These are phyloP conservation scores for Jacaranda copaia DNA, from an alignment of 257 asterid species.

Conservation along the genomic window DNA sequence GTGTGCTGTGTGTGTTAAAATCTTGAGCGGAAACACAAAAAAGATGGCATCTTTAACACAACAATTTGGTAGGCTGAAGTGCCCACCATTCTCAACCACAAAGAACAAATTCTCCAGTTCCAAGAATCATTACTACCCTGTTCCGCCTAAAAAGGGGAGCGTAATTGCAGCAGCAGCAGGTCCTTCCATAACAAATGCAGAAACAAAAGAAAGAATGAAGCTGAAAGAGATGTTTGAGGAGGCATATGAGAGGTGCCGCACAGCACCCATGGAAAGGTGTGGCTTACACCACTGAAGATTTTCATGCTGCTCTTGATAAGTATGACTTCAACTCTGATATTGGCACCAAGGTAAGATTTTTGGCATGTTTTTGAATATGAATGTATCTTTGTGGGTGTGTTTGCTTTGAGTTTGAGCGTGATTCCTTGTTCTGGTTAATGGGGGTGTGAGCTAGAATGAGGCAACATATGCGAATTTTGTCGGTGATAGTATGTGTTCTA, in stretches of 20 bases:
- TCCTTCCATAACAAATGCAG: conserved; percentile 54
- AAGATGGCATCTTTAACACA: conserved; percentile 79
- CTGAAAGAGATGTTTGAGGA: conserved; percentile 92
- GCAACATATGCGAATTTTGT: background rate
- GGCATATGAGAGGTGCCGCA: conserved; percentile 87
- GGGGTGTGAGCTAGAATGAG: background rate
- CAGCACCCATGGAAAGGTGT: conserved; percentile 85
- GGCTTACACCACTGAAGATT: conserved; percentile 78
- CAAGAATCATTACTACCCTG: conserved; percentile 15
- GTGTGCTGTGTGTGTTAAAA: background rate
- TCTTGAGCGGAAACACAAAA: background rate
- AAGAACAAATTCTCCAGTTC: conserved; percentile 35
- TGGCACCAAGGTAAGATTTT: conserved; percentile 70
- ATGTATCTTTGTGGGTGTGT: background rate
- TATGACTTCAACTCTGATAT: conserved; percentile 87
- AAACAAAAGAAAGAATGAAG: conserved; percentile 75
- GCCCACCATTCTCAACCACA: conserved; percentile 65
- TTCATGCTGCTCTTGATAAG: conserved; percentile 73
- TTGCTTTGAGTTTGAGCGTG: background rate
- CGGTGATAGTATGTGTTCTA: background rate
- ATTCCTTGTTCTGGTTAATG: background rate
- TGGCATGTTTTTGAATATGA: background rate
- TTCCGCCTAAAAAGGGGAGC: conserved; percentile 41
- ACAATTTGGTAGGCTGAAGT: conserved; percentile 73
- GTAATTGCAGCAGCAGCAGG: conserved; percentile 59